phyloP scores from a whole-genome alignment of 2,329 filamentous ascomycete species.

The Alternaria postmessia region DNA sequence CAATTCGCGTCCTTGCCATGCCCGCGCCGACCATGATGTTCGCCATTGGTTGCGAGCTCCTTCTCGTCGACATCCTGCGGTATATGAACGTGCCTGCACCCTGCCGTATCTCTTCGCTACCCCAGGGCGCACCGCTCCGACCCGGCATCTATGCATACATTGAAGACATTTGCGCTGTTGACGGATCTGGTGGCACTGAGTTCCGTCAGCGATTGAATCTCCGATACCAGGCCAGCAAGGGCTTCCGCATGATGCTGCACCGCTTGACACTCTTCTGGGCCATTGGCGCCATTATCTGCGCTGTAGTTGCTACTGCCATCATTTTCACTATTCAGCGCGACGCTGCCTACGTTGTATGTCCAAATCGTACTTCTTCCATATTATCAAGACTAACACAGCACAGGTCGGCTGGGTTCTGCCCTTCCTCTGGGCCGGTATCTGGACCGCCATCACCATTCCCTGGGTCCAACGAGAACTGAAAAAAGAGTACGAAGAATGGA shows the following conservation, averaged over 20 bases:
- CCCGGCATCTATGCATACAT: constrained; percentile 64
- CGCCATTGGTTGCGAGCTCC: constrained; percentile 60
- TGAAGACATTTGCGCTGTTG: constrained; percentile 63
- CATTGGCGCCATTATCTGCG: constrained; percentile 53
- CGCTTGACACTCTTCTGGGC: constrained; percentile 63
- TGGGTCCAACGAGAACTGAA: constrained; percentile 54
- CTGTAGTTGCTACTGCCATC: constrained; percentile 54
- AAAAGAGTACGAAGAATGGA: constrained; percentile 49
- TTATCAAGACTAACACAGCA: constrained; percentile 18
- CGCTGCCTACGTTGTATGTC: constrained; percentile 58
- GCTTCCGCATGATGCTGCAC: constrained; percentile 63
- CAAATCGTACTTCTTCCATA: background rate
- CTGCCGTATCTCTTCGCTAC: constrained; percentile 62
- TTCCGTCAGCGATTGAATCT: constrained; percentile 61
- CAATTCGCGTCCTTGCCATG: constrained; percentile 63
- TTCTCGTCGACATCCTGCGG: constrained; percentile 60
- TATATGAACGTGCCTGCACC: constrained; percentile 56
- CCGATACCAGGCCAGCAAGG: constrained; percentile 62
- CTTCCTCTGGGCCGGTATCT: constrained; percentile 60
- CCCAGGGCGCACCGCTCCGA: constrained; percentile 59
- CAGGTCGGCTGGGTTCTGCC: constrained; percentile 59
- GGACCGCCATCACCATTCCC: constrained; percentile 55
- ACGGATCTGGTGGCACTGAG: constrained; percentile 61
- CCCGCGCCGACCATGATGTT: constrained; percentile 61
- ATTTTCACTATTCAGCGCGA: constrained; percentile 59